Percentiles rank a stretch among this genome's conserved stretches.
Conservation (phyloP, 2,329 filamentous ascomycete genomes). For the Penicillium sp. region DNA sequence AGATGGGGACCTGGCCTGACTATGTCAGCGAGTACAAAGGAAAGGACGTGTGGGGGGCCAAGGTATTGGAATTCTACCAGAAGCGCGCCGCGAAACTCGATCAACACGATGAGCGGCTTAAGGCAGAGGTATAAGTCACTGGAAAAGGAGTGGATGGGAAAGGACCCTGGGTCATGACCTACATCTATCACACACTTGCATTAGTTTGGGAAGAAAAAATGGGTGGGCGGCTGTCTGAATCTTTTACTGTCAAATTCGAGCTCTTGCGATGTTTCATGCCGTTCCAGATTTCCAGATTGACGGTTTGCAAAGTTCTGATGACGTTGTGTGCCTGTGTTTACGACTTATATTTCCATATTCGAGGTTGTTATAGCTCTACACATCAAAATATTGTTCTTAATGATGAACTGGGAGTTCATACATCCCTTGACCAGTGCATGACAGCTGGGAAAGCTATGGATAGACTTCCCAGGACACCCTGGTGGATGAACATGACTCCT, state of each 20-base stretch:
- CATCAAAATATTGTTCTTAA: too few species aligned
- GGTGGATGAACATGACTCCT: too few species aligned
- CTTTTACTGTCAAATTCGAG: not conserved
- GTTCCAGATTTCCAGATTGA: too few species aligned
- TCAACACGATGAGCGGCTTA: constrained; percentile 9
- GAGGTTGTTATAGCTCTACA: too few species aligned
- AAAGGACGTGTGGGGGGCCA: constrained; percentile 43
- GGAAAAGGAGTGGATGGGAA: constrained; percentile 1
- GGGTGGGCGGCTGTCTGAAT: constrained; percentile 4
- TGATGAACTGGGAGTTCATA: too few species aligned
- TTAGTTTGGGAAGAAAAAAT: constrained; percentile 4
- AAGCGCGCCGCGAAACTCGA: constrained; percentile 18
- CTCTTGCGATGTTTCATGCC: not conserved
- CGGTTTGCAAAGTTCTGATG: too few species aligned
- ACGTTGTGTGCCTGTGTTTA: too few species aligned
- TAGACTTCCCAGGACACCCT: too few species aligned
- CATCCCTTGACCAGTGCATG: too few species aligned
- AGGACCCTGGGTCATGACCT: too few species aligned
- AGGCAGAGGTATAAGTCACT: constrained; percentile 6
- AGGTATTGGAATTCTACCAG: constrained; percentile 38
- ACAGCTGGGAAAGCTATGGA: too few species aligned
- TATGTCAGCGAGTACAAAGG: constrained; percentile 48
- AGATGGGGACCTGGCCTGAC: constrained; percentile 47
- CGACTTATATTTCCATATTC: too few species aligned
- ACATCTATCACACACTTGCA: constrained; percentile 14